These are phyloP conservation scores for Austroboletus sp. DNA, from an alignment of 1,284 basidiomycete genomes.

Conservation along the genomic window DNA sequence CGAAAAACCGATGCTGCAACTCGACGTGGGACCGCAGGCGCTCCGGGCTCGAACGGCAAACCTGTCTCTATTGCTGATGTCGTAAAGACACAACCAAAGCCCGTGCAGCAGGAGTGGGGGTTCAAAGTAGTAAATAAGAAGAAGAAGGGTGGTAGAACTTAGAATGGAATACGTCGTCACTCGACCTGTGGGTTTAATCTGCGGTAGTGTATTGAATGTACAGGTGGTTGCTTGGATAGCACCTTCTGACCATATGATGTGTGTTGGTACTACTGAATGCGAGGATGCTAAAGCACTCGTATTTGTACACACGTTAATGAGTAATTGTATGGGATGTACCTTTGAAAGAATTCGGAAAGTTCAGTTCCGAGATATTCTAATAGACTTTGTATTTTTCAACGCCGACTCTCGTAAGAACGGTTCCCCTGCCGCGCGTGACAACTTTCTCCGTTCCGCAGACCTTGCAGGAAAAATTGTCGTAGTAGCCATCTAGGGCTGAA, in stretches of 20 bases:
- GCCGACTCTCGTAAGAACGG: too few species aligned
- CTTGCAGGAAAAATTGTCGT: too few species aligned
- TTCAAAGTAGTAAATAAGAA: conserved; percentile 93
- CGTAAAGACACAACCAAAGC: conserved; percentile 82
- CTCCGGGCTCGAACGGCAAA: conserved; percentile 42
- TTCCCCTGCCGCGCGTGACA: too few species aligned
- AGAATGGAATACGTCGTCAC: conserved; percentile 1
- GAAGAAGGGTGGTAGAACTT: conserved; percentile 67
- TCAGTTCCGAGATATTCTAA: too few species aligned
- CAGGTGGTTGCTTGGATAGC: conserved; percentile 25
- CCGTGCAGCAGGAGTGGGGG: conserved; percentile 67
- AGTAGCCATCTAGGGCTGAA: too few species aligned
- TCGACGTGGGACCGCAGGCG: conserved; percentile 39
- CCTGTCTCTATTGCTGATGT: conserved; percentile 76
- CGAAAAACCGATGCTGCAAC: conserved; percentile 72
- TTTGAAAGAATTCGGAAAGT: too few species aligned
- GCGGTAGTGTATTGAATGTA: conserved; percentile 14
- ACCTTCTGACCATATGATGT: conserved; percentile 4
- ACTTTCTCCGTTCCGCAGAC: too few species aligned
- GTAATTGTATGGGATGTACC: too few species aligned
- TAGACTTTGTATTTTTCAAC: too few species aligned
- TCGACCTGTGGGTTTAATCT: neutral
- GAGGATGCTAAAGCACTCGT: too few species aligned
- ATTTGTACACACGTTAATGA: too few species aligned
- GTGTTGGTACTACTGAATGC: too few species aligned